Base-by-base conservation (phyloP, 1,139 yeast species). In the Geotrichum europaeum region DNA sequence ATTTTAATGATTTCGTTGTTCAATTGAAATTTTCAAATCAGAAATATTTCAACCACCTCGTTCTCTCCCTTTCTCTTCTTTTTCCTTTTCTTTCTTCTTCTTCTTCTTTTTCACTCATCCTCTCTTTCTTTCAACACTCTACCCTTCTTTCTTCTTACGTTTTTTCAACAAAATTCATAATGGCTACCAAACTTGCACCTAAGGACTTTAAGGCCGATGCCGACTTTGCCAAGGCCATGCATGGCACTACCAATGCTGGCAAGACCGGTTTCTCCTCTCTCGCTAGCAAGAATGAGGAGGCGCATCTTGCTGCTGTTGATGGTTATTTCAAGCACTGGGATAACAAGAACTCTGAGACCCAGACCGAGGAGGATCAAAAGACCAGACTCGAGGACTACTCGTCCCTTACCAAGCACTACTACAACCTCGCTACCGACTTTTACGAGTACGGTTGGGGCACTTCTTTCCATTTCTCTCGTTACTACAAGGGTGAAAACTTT, bases 381-480 rank as follows among this genome's bases (percentile, higher is more conserved):
- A 83, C 84, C 69, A 85, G 98, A 76, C 79, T 89, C 65, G 82
- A 81, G 54, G 96, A 89, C 75, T 94, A 94, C 79, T 88, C 96
- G 62, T 85, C 87, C 69, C 83, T 91, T 70, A 94, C 99, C 62
- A 94, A 89, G 75, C 96, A 95, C 73, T 94, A 91, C 81, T 94
- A 94, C 80, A 94, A 94, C 79, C 84, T 94, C 73, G 98, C 90
- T 60, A 92, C 99, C 49, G 99, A 94, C 76, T 89, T 83, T 69
- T 94, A 94, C 80, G 99, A 94, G 79, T 94, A 94, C 76, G 99
- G 99, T 55, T 94, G 99, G 99, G 99, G 99, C 65, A 83, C 97
- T 28, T 89, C 97, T n/a, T 94, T 94, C 89, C 99, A 94, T 76
- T 94, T 94, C 75, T 89, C 96, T 53, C 84, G 97, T 70, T 94